These are phyloP conservation scores for Sclerotinia subarctica DNA, from an alignment of 2,329 filamentous ascomycete genomes.

Conservation along the genomic window DNA sequence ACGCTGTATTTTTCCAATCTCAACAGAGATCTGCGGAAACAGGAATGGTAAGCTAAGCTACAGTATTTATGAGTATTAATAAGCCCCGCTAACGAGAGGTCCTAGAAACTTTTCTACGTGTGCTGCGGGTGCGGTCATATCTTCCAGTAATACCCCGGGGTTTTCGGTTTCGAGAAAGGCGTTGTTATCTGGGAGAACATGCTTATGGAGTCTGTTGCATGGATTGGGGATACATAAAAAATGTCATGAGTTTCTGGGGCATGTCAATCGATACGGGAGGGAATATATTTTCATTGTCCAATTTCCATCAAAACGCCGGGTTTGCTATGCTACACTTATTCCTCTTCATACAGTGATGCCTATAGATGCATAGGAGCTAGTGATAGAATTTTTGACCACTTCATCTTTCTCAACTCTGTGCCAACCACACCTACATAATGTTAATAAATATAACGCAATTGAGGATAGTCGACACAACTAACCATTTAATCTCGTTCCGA, in stretches of 20 bases:
- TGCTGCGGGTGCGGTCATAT: constrained; percentile 93
- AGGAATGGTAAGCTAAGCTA: constrained; percentile 85
- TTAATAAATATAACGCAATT: constrained; percentile 22
- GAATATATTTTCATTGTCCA: constrained; percentile 8
- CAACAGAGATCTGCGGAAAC: constrained; percentile 96
- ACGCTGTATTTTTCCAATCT: constrained; percentile 98
- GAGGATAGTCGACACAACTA: constrained; percentile 32
- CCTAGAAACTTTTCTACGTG: constrained; percentile 85
- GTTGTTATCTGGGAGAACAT: constrained; percentile 16
- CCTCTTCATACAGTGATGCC: constrained; percentile 23
- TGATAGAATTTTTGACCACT: constrained; percentile 98
- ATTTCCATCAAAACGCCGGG: constrained; percentile 14
- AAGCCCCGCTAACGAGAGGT: constrained; percentile 31
- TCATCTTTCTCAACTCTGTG: constrained; percentile 80
- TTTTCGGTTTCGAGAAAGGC: constrained; percentile 16
- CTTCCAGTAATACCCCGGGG: constrained; percentile 52
- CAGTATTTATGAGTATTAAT: not conserved
- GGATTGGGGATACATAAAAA: constrained; percentile 21
- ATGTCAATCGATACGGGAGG: constrained; percentile 10
- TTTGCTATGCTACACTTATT: constrained; percentile 10
- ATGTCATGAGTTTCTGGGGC: not conserved
- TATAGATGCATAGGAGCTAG: constrained; percentile 83
- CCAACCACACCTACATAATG: constrained; percentile 70
- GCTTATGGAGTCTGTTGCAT: constrained; percentile 17
- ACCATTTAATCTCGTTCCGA: constrained; percentile 87